These are phyloP conservation scores for Aureobasidium sp. DNA, from an alignment of 2,329 filamentous ascomycete species.

Conservation along the genomic window DNA sequence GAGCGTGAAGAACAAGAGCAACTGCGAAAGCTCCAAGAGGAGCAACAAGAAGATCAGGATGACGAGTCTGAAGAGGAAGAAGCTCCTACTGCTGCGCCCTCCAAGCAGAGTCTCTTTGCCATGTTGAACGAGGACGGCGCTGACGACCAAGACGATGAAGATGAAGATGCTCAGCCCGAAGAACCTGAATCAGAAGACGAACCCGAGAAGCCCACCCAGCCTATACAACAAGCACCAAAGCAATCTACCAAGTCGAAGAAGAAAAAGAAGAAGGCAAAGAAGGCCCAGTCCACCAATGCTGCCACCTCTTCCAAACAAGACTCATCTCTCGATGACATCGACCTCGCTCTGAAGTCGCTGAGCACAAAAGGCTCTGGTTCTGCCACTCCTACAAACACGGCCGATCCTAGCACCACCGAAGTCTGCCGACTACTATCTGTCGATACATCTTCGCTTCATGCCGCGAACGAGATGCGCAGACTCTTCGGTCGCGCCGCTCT, in stretches of 20 bases:
- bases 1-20: constrained; percentile 53
- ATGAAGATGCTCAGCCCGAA: constrained; percentile 28
- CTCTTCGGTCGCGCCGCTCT: constrained; percentile 61
- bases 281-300: constrained; percentile 29
- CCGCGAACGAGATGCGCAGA: constrained; percentile 82
- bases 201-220: constrained; percentile 16
- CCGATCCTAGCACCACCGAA: constrained; percentile 39
- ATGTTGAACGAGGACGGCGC: constrained; percentile 37
- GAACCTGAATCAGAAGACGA: constrained; percentile 30
- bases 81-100: constrained; percentile 14
- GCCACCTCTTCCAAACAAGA: constrained; percentile 22
- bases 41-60: constrained; percentile 29
- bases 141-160: constrained; percentile 29
- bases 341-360: constrained; percentile 55
- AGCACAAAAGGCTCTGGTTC: constrained; percentile 30
- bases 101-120: constrained; percentile 41
- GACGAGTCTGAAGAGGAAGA: constrained; percentile 27
- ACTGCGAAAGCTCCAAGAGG: constrained; percentile 31
- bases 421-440: constrained; percentile 50
- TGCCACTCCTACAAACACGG: constrained; percentile 19
- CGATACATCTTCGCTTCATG: constrained; percentile 69
- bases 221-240: neutral
- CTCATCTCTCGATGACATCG: constrained; percentile 54
- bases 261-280: constrained; percentile 54
- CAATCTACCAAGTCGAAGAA: constrained; percentile 26